These are phyloP conservation scores for Garcia nutans DNA, from an alignment of 345 rosid genomes.

Conservation along the genomic window DNA sequence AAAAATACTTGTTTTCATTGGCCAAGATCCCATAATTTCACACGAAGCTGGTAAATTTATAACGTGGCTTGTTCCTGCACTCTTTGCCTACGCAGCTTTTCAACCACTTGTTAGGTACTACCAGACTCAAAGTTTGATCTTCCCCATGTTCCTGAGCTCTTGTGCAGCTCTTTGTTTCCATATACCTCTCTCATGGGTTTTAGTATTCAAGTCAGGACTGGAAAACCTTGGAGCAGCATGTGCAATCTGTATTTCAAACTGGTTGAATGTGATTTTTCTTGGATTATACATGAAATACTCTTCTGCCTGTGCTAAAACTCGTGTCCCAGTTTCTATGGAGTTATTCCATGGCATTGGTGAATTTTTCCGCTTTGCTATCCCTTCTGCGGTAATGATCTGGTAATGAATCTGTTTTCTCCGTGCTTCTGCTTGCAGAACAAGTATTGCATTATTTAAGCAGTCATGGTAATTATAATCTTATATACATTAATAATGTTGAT, in stretches of 20 bases:
- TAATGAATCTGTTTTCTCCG: conserved; percentile 20
- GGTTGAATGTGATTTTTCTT: conserved; percentile 54
- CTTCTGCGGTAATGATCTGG: conserved; percentile 76
- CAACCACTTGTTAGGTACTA: conserved; percentile 57
- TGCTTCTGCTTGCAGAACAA: background rate
- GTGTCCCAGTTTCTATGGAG: conserved; percentile 40
- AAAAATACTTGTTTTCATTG: conserved; percentile 42
- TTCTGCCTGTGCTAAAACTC: conserved; percentile 44
- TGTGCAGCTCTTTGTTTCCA: conserved; percentile 42
- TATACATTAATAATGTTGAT: conserved; percentile 2
- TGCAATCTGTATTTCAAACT: conserved; percentile 44
- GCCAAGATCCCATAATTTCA: conserved; percentile 64
- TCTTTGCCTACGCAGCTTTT: conserved; percentile 54
- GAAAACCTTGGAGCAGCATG: conserved; percentile 51
- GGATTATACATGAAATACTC: conserved; percentile 51
- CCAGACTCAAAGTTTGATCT: conserved; percentile 56
- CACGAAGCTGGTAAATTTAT: conserved; percentile 51
- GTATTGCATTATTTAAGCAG: background rate
- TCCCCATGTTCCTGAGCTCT: conserved; percentile 57
- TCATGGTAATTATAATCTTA: background rate
- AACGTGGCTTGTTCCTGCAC: conserved; percentile 57
- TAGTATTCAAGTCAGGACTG: conserved; percentile 51
- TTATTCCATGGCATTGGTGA: conserved; percentile 47
- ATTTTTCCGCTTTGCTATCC: conserved; percentile 66
- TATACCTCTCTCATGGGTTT: conserved; percentile 52